These are phyloP conservation scores for Aspergillus amoenus DNA, from an alignment of 2,329 filamentous ascomycete genomes.

Conservation along the genomic window DNA sequence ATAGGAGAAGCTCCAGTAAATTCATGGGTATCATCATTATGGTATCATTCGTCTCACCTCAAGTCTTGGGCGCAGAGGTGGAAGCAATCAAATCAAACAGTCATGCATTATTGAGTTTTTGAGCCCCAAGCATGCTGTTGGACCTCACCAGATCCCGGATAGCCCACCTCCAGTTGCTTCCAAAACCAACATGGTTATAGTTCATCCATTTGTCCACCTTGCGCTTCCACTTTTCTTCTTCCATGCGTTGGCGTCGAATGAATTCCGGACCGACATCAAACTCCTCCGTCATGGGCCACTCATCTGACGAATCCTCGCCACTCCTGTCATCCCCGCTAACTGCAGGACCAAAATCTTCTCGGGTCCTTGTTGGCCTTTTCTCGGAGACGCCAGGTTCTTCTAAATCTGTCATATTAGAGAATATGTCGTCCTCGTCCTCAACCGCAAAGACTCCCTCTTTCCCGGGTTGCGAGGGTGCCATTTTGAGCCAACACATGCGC, in stretches of 20 bases:
- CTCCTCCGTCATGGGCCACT: constrained; percentile 89
- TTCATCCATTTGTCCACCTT: constrained; percentile 85
- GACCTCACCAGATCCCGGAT: constrained; percentile 51
- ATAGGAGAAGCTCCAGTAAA: constrained; percentile 10
- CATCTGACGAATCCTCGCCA: constrained; percentile 56
- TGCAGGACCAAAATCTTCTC: constrained; percentile 26
- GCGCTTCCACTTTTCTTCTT: constrained; percentile 86
- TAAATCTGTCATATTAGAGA: constrained; percentile 91
- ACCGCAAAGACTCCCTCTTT: constrained; percentile 48
- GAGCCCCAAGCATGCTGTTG: constrained; percentile 21
- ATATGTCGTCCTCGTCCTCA: constrained; percentile 88
- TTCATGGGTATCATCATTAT: constrained; percentile 14
- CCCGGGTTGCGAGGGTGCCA: constrained; percentile 51
- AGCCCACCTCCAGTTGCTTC: constrained; percentile 73
- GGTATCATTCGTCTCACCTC: constrained; percentile 1
- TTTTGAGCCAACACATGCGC: constrained; percentile 96
- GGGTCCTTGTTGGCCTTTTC: constrained; percentile 23
- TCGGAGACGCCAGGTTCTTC: constrained; percentile 52
- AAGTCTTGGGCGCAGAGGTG: not conserved
- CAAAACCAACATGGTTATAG: constrained; percentile 47
- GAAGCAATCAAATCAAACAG: constrained; percentile 1
- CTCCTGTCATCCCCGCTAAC: constrained; percentile 41
- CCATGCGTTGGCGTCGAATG: constrained; percentile 80
- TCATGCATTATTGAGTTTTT: constrained; percentile 11
- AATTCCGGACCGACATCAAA: constrained; percentile 98